Evolutionary conservation across 1,284 basidiomycete genomes (phyloP), one percentile per base, ranked within the genome.

Genomic region (Moniliella sp.): DNA sequence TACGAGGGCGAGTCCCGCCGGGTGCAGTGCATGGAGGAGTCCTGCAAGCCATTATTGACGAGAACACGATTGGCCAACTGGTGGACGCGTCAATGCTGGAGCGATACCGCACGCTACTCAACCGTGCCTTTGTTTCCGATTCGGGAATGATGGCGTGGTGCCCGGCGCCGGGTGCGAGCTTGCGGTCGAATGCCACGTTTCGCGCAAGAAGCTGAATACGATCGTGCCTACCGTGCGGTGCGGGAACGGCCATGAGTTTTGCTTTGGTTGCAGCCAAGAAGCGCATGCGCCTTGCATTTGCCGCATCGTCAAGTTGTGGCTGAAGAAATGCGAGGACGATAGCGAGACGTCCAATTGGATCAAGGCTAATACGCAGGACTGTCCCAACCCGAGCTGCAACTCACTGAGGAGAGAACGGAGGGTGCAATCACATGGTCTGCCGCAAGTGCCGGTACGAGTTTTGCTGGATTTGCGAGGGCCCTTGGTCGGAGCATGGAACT

Each of bases 391-490:
- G n/a, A n/a, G n/a, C n/a, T 97, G 88, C 62, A 74, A 79, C 57
- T 84, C 82, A 48, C 93, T 86, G 31, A 94, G 86, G 97, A 69
- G 94, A 97, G 76, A 94, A 94, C 49, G 86, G 88, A n/a, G 86
- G 88, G 3, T 94, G 88, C 80, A 49, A 52, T 34, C 53, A 52
- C 37, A 49, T 51, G 51, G 53, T 45, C 2, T 57, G 43, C 27
- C 40, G 50, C 32, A 53, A 55, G 40, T 59, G 56, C 36, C 28
- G 39, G 39, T 46, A 63, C 53, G 66, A 74, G 57, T 76, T 73
- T 61, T 69, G 69, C 57, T 71, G 68, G 74, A 67, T 67, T 16
- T 69, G 64, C 48, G 64, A 67, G 73, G 81, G 84, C 2, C 78
- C 83, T n/a, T 93, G 84, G 84, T 71, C 73, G 12, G 83, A 86